Evolutionary conservation across 495 filamentous ascomycete genomes (phyloP), one percentile per base, ranked within the genome.

Genomic region (Penicillium parvum): DNA sequence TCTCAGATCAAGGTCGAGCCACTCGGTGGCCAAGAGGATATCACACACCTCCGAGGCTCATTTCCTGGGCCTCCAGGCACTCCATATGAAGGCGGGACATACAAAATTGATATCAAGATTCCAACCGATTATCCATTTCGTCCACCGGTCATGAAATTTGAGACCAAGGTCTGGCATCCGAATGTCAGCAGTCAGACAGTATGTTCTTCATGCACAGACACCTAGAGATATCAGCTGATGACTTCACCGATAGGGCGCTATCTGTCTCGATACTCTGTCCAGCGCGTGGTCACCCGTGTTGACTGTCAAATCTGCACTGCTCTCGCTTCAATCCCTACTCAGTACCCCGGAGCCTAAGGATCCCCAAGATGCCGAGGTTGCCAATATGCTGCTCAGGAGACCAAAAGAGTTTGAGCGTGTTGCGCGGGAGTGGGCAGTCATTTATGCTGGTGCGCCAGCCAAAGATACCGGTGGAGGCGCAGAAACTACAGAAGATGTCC

Each of bases 131-230:
- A 98, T 58, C 92, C 92, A 1, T 98, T 98, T 68, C 81, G 85
- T 30, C 90, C 92, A 9, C 92, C 94, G 7, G 64, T 81, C 23
- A 96, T 97, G 88, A 86, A 82, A 60, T 97, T 98, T 50, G 78
- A 85, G 50, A 98, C 94, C 53, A 94, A 85, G 64, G 84, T 98
- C 44, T 98, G 94, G 94, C 92, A 98, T 67, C 92, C 92, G 23
- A 98, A 98, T 65, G 80, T 98, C 66, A 90, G 84, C 76, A 90
- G 84, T 56, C 87, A 95, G 63, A 98, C 92, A 36, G 90, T 96
- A 66, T 59, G 83, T 76, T 25, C 10, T 7, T n/a, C n/a, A n/a
- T n/a, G n/a, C n/a, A n/a, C n/a, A n/a, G n/a, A n/a, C n/a, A n/a
- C n/a, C n/a, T n/a, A n/a, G n/a, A n/a, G n/a, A n/a, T n/a, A n/a